A percentile compares a stretch with the other conserved stretches of the same genome.
phyloP scores from a whole-genome alignment of 495 filamentous ascomycete species.

The Cladorrhinum samala region DNA sequence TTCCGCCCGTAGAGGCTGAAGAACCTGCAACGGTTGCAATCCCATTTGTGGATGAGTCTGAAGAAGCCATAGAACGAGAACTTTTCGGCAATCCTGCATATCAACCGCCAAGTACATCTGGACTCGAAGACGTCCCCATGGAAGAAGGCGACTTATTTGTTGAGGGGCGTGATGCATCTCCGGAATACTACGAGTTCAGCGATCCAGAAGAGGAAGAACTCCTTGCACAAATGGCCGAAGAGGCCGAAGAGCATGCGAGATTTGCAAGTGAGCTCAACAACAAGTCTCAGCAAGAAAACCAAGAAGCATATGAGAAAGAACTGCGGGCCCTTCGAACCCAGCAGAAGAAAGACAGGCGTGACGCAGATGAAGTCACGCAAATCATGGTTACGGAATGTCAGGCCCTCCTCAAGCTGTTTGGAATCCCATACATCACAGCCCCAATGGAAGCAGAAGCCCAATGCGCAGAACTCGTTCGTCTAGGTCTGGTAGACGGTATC shows the following conservation, averaged over 20 bases:
- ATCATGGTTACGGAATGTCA: constrained; percentile 95
- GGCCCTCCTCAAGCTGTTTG: constrained; percentile 81
- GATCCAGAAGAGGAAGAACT: constrained; percentile 92
- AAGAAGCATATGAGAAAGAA: constrained; percentile 77
- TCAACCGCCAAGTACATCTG: background rate
- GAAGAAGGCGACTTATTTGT: background rate
- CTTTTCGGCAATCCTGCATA: constrained; percentile 9
- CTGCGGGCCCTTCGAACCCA: constrained; percentile 80
- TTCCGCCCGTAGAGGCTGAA: constrained; percentile 10
- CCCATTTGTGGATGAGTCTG: constrained; percentile 6
- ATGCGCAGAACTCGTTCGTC: constrained; percentile 79
- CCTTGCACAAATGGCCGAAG: constrained; percentile 72
- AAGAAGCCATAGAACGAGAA: constrained; percentile 26
- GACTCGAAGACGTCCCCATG: background rate
- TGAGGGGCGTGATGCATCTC: constrained; percentile 24
- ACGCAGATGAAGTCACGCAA: constrained; percentile 91
- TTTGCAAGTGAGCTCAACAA: constrained; percentile 84
- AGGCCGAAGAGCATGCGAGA: constrained; percentile 85
- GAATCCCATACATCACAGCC: constrained; percentile 91
- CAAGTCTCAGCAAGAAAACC: constrained; percentile 54
- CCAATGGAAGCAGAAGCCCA: constrained; percentile 99
- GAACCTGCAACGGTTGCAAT: background rate
- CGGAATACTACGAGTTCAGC: constrained; percentile 51
- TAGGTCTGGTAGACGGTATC: constrained; percentile 90
- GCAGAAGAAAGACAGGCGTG: constrained; percentile 90